Conservation (phyloP, 2,329 filamentous ascomycete species). For the Dactylellina haptotyla region DNA sequence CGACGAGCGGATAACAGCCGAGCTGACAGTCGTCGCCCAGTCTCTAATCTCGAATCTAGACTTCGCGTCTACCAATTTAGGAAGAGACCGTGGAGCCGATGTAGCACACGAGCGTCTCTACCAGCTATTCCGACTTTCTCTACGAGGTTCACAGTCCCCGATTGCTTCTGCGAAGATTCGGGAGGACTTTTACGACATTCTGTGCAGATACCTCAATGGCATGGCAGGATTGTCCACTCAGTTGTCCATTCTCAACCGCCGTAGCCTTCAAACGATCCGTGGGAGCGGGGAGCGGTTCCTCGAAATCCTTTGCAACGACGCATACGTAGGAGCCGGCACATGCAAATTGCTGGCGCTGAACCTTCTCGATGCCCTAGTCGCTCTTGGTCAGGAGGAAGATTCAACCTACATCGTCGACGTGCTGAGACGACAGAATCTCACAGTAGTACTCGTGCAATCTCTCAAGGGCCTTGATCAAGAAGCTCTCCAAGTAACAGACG, state of each 20-base stretch:
- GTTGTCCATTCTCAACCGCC: conserved; percentile 62
- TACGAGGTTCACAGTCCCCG: conserved; percentile 80
- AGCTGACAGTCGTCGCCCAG: conserved; percentile 60
- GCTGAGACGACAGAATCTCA: conserved; percentile 86
- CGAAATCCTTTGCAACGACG: conserved; percentile 90
- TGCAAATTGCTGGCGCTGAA: conserved; percentile 88
- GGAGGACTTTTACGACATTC: conserved; percentile 89
- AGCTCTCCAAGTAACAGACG: conserved; percentile 69
- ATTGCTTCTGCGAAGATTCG: conserved; percentile 77
- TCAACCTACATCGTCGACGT: conserved; percentile 80
- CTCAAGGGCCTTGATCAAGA: conserved; percentile 81
- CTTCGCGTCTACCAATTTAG: conserved; percentile 60
- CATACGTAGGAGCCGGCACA: conserved; percentile 80
- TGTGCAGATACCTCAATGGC: conserved; percentile 82
- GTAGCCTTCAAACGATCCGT: conserved; percentile 76
- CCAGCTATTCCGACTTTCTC: conserved; percentile 87
- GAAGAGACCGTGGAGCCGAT: conserved; percentile 68
- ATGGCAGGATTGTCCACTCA: conserved; percentile 69
- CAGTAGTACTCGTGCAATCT: conserved; percentile 88
- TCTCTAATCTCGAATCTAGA: conserved; percentile 61
- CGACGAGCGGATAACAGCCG: conserved; percentile 68
- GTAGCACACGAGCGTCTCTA: conserved; percentile 88
- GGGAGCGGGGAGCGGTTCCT: conserved; percentile 83
- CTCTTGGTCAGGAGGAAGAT: conserved; percentile 76
- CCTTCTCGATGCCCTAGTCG: conserved; percentile 80